A percentile compares a stretch with the other conserved stretches of the same genome.
These are phyloP conservation scores for Rhizopogon parksii DNA, from an alignment of 1,284 basidiomycete species.

Conservation along the genomic window DNA sequence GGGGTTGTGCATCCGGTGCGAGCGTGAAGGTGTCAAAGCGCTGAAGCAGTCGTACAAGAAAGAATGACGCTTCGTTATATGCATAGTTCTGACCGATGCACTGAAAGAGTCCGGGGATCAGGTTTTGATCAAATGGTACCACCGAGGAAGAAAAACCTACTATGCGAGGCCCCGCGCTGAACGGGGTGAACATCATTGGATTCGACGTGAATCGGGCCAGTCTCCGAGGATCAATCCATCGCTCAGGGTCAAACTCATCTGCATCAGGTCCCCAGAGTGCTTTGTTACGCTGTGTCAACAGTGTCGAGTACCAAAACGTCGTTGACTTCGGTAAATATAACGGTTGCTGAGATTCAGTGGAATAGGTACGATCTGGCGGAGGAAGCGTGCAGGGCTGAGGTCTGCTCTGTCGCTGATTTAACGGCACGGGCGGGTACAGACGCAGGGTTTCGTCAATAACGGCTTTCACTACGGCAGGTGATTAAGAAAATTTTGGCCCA, in stretches of 20 bases:
- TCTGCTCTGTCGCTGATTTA: conserved; percentile 57
- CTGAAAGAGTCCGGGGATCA: conserved; percentile 27
- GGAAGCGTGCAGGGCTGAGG: conserved; percentile 43
- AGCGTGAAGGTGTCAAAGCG: conserved; percentile 53
- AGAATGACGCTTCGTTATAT: conserved; percentile 64
- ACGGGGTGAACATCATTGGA: conserved; percentile 62
- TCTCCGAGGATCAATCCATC: conserved; percentile 54
- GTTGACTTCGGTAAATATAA: conserved; percentile 57
- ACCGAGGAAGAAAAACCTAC: conserved; percentile 24
- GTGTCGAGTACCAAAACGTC: conserved; percentile 48
- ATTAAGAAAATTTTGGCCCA: background rate
- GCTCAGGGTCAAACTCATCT: conserved; percentile 62
- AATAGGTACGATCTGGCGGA: conserved; percentile 40
- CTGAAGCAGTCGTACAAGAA: conserved; percentile 60
- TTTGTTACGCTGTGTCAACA: conserved; percentile 55
- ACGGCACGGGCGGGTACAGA: conserved; percentile 65
- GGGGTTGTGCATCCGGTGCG: conserved; percentile 54
- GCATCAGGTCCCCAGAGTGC: conserved; percentile 64
- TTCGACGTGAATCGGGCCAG: conserved; percentile 44
- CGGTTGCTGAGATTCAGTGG: conserved; percentile 29
- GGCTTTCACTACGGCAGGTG: conserved; percentile 48
- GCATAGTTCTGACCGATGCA: conserved; percentile 71
- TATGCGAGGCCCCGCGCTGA: conserved; percentile 58
- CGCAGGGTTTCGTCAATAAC: conserved; percentile 69
- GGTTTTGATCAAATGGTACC: background rate